phyloP scores from a whole-genome alignment of 768 basidiomycete genomes.

The Termitomyces sp. region DNA sequence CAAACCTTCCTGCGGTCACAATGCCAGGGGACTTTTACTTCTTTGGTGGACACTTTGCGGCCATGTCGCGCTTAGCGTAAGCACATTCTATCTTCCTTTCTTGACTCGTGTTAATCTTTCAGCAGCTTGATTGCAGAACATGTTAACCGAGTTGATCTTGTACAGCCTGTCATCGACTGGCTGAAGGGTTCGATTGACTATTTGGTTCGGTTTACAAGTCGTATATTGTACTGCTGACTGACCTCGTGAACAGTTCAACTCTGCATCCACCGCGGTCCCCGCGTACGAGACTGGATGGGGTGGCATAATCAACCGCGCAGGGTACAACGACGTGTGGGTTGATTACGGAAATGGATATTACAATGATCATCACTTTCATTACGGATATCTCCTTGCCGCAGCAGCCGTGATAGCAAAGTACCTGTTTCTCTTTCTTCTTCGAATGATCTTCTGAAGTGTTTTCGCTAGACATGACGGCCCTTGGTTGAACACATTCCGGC shows the following conservation, averaged over 20 bases:
- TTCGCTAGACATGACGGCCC: slow-evolving; percentile 16
- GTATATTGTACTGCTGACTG: neutral
- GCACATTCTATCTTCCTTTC: slow-evolving; percentile 2
- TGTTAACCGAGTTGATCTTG: slow-evolving; percentile 25
- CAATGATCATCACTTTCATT: slow-evolving; percentile 33
- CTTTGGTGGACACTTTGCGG: slow-evolving; percentile 25
- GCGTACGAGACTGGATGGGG: slow-evolving; percentile 32
- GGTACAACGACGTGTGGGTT: slow-evolving; percentile 22
- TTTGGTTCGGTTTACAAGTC: slow-evolving; percentile 17
- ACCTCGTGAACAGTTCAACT: slow-evolving; percentile 12
- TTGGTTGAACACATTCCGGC: slow-evolving; percentile 22
- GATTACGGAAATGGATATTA: slow-evolving; percentile 33
- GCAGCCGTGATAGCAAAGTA: slow-evolving; percentile 29
- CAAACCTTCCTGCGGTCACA: slow-evolving; percentile 40
- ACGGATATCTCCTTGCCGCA: slow-evolving; percentile 27
- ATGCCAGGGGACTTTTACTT: slow-evolving; percentile 34
- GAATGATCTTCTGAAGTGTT: neutral
- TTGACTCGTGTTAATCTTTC: neutral
- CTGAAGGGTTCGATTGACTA: slow-evolving; percentile 20
- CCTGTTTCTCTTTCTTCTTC: neutral
- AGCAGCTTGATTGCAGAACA: slow-evolving; percentile 27
- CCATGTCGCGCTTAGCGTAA: slow-evolving; percentile 25
- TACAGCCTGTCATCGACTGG: slow-evolving; percentile 20
- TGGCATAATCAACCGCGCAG: slow-evolving; percentile 27
- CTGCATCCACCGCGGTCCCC: slow-evolving; percentile 17